Evolutionary conservation across 2,329 filamentous ascomycete genomes (phyloP).

Genomic region (Penicillium sp.): DNA sequence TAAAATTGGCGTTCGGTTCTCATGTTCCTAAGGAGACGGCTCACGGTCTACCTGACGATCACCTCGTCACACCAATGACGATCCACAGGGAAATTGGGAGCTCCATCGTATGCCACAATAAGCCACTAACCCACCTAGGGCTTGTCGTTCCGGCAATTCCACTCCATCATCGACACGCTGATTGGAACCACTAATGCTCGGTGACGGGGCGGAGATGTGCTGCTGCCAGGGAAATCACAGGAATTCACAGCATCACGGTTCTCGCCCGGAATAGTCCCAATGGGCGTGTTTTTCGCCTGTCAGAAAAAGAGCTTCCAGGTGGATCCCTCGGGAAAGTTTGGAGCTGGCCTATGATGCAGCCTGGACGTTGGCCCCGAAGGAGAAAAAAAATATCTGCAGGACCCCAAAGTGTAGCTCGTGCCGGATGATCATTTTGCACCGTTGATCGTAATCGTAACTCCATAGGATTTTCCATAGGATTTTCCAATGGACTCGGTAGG

Average conservation of each 20-base stretch:
- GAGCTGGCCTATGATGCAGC: conserved; percentile 18
- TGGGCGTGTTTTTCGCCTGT: conserved; percentile 6
- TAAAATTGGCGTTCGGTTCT: conserved; percentile 18
- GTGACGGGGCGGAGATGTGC: neutral
- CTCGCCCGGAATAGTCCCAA: neutral
- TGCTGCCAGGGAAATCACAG: neutral
- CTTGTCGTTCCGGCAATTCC: neutral
- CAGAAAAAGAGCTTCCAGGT: conserved; percentile 12
- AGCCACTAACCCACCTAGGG: conserved; percentile 7
- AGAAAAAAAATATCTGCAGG: conserved; percentile 9
- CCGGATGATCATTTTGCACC: too few species aligned
- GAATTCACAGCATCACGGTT: neutral
- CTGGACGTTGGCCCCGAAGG: conserved; percentile 11
- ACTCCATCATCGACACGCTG: neutral
- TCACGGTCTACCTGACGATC: conserved; percentile 23
- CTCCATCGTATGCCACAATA: conserved; percentile 19
- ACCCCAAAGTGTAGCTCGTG: neutral
- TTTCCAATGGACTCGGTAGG: too few species aligned
- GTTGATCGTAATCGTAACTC: too few species aligned
- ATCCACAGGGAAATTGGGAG: conserved; percentile 22
- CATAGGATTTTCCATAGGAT: too few species aligned
- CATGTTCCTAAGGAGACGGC: conserved; percentile 14
- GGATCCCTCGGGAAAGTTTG: conserved; percentile 11
- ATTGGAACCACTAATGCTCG: neutral
- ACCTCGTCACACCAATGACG: conserved; percentile 22